Evolutionary conservation across 106 monocot species (phyloP), one percentile per base, ranked within the genome.

Genomic region (Gastrodia elata): DNA sequence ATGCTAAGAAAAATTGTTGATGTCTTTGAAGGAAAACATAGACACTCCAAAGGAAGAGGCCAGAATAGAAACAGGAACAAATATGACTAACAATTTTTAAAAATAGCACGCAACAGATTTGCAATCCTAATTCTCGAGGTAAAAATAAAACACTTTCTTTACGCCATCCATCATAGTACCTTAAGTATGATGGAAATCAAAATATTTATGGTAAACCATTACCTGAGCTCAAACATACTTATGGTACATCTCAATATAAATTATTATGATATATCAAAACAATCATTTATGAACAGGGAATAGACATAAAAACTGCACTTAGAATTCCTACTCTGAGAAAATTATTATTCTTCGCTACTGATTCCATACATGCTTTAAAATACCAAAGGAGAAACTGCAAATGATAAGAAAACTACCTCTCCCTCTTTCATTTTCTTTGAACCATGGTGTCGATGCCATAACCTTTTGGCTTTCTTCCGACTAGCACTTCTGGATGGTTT

Each of bases 381-480:
- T 27, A 27, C 59, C 28, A 25, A 8, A 30, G 59, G 2, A 13
- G 59, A 59, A 59, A 59, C 27, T 59, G 2, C 22, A 61, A n/a
- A 24, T 13, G 14, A 11, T 32, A 0, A 61, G 32, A 61, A 61
- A n/a, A 18, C 55, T n/a, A 38, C 39, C 24, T n/a, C n/a, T 69
- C 39, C 69, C 69, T 69, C 40, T 69, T 40, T 52, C 7, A n/a
- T 22, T 52, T n/a, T 69, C 22, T 69, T 69, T 36, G 30, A 68
- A n/a, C 68, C 68, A 38, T 39, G 38, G 26, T 8, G 10, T 10
- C 40, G 69, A 24, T 25, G 2, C 39, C 39, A 69, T 40, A 69
- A 0, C 40, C 25, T 69, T 69, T 69, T 69, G 40, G 22, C 26
- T 40, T 38, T 39, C 40, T 69, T 69, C 24, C 39, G 69, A 10